These are phyloP conservation scores for Coemansia sp. DNA, from an alignment of 192 early-diverging fungal genomes.

Conservation along the genomic window DNA sequence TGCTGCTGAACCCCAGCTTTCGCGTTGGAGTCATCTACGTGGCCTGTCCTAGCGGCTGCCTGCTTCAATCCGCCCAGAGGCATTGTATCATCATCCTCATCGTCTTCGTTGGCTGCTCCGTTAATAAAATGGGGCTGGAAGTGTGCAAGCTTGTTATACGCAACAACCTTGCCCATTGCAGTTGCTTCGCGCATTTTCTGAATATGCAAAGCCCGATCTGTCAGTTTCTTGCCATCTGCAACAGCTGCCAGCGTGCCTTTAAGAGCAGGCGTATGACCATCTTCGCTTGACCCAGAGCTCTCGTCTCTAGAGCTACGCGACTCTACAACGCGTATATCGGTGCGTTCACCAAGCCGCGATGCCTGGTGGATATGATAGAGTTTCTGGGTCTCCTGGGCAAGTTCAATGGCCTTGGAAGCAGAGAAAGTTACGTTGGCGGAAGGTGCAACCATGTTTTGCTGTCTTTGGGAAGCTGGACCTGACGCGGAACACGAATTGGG, in stretches of 20 bases:
- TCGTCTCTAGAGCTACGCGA: conserved; percentile 30
- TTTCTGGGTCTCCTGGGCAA: neutral
- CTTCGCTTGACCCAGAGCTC: conserved; percentile 31
- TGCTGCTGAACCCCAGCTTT: too few species aligned
- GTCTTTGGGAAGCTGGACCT: too few species aligned
- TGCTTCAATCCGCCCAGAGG: conserved; percentile 40
- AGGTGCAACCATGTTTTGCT: too few species aligned
- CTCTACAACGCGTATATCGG: neutral
- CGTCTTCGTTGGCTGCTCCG: conserved; percentile 9
- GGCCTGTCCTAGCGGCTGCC: too few species aligned
- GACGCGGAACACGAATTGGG: too few species aligned
- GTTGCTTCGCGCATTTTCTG: conserved; percentile 50
- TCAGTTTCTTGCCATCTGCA: conserved; percentile 9
- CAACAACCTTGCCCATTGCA: conserved; percentile 26
- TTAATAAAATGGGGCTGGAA: neutral
- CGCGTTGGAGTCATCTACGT: too few species aligned
- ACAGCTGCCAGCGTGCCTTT: conserved; percentile 23
- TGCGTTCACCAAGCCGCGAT: neutral
- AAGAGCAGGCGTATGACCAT: conserved; percentile 27
- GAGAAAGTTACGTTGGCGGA: neutral
- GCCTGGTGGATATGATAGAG: neutral
- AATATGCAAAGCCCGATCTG: conserved; percentile 41
- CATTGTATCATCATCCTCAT: conserved; percentile 33
- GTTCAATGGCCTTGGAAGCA: neutral
- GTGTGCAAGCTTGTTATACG: conserved; percentile 7